phyloP scores from a whole-genome alignment of 1,284 basidiomycete species.

The Malassezia cuniculi region DNA sequence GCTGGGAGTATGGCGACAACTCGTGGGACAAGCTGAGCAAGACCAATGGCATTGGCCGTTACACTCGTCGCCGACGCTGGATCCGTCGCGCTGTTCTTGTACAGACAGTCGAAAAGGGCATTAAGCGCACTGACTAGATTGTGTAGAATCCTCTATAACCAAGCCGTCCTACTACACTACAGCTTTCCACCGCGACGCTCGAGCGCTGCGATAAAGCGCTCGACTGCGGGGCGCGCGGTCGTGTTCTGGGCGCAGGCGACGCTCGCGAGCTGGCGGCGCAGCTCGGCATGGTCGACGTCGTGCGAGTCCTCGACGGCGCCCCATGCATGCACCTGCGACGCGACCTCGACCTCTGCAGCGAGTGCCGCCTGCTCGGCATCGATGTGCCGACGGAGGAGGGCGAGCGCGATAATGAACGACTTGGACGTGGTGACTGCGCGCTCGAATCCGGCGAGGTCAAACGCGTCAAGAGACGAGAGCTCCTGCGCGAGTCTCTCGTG shows the following conservation, averaged over 20 bases:
- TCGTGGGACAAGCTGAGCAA: slow-evolving; percentile 74
- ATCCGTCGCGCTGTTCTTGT: slow-evolving; percentile 45
- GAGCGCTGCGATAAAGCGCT: slow-evolving; percentile 9
- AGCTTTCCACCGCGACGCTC: not conserved
- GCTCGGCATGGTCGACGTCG: slow-evolving; percentile 78
- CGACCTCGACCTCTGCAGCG: slow-evolving; percentile 81
- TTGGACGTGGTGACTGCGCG: slow-evolving; percentile 79
- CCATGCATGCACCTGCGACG: slow-evolving; percentile 89
- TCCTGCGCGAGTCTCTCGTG: slow-evolving; percentile 13
- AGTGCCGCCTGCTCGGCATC: slow-evolving; percentile 68
- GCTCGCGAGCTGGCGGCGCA: slow-evolving; percentile 63
- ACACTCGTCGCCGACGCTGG: slow-evolving; percentile 47
- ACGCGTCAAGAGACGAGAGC: slow-evolving; percentile 13
- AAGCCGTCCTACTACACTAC: not conserved
- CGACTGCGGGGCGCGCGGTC: slow-evolving; percentile 9
- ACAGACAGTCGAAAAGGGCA: slow-evolving; percentile 35
- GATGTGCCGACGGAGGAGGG: slow-evolving; percentile 58
- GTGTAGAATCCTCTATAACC: not conserved
- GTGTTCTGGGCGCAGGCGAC: slow-evolving; percentile 19
- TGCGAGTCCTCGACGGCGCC: slow-evolving; percentile 86
- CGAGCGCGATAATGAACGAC: slow-evolving; percentile 76
- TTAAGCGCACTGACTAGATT: slow-evolving; percentile 8
- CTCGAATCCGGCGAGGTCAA: slow-evolving; percentile 59
- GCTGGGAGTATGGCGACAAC: slow-evolving; percentile 89
- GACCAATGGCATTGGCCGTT: slow-evolving; percentile 67